Conservation (phyloP, 2,329 filamentous ascomycete species). For the Paecilomyces fulvus region DNA sequence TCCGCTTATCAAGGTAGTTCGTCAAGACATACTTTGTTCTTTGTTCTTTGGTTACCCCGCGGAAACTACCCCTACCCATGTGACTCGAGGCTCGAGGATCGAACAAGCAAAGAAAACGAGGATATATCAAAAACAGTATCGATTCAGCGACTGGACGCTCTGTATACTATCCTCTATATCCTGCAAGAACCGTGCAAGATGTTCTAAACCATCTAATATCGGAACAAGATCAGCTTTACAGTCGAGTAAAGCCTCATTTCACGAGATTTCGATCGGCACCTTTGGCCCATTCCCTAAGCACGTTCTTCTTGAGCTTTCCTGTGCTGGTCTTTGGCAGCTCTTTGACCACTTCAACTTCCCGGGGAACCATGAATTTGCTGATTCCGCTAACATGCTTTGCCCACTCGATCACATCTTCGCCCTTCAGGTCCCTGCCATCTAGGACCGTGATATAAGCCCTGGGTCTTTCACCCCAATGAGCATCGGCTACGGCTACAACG, state of each 20-base stretch:
- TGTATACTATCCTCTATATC: not conserved
- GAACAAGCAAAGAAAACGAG: not conserved
- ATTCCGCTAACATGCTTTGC: slow-evolving; percentile 72
- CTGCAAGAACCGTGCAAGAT: not conserved
- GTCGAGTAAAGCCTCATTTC: not conserved
- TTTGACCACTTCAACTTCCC: slow-evolving; percentile 65
- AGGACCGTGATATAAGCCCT: slow-evolving; percentile 87
- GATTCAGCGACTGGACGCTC: not conserved
- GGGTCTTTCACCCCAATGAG: slow-evolving; percentile 91
- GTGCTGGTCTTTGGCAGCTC: slow-evolving; percentile 96
- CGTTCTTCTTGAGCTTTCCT: slow-evolving; percentile 93
- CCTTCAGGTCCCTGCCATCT: slow-evolving; percentile 51
- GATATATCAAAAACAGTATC: not conserved
- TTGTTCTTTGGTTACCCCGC: not conserved
- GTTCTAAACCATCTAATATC: not conserved
- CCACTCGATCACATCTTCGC: slow-evolving; percentile 73
- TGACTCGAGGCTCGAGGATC: not conserved
- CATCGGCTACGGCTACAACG: slow-evolving; percentile 78
- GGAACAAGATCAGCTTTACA: not conserved
- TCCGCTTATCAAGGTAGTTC: too few relatives aligned
- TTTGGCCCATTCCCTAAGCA: slow-evolving; percentile 77
- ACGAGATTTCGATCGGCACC: slow-evolving; percentile 30
- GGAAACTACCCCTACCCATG: not conserved
- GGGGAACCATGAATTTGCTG: slow-evolving; percentile 79
- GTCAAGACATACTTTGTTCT: not conserved